Conservation (phyloP, 805 yeast species). For the Candida germanica region DNA sequence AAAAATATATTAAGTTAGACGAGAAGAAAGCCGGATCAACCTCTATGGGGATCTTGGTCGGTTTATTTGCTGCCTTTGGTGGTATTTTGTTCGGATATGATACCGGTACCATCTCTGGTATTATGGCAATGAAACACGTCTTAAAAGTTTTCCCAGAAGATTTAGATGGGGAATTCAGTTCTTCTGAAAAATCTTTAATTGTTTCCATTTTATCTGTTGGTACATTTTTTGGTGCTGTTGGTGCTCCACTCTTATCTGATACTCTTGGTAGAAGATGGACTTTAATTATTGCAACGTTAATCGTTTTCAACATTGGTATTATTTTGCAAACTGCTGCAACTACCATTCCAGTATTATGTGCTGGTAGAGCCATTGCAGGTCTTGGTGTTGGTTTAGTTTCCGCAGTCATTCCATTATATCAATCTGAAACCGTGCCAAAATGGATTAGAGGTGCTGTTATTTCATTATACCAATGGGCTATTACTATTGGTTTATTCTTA, state of each 20-base stretch:
- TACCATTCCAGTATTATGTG: constrained; percentile 35
- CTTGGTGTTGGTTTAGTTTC: constrained; percentile 43
- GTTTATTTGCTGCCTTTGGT: constrained; percentile 40
- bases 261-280: constrained; percentile 40
- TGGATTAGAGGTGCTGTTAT: constrained; percentile 45
- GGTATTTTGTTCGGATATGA: constrained; percentile 43
- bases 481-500: constrained; percentile 38
- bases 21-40: constrained; percentile 47
- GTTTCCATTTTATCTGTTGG: constrained; percentile 36
- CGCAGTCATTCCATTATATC: constrained; percentile 39
- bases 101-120: constrained; percentile 43
- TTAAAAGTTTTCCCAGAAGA: constrained; percentile 22
- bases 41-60: constrained; percentile 38
- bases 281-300: constrained; percentile 29
- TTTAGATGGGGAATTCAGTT: constrained; percentile 12
- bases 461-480: constrained; percentile 40
- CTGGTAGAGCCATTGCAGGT: constrained; percentile 43
- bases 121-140: constrained; percentile 39
- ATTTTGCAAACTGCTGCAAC: constrained; percentile 37
- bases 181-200: constrained; percentile 24
- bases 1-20: constrained; percentile 39
- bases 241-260: constrained; percentile 37
- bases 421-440: constrained; percentile 40
- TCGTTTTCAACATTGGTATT: constrained; percentile 37
- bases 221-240: constrained; percentile 39